Evolutionary conservation across 1,139 yeast species (phyloP).

Genomic region (Magnusiomyces suaveolens): DNA sequence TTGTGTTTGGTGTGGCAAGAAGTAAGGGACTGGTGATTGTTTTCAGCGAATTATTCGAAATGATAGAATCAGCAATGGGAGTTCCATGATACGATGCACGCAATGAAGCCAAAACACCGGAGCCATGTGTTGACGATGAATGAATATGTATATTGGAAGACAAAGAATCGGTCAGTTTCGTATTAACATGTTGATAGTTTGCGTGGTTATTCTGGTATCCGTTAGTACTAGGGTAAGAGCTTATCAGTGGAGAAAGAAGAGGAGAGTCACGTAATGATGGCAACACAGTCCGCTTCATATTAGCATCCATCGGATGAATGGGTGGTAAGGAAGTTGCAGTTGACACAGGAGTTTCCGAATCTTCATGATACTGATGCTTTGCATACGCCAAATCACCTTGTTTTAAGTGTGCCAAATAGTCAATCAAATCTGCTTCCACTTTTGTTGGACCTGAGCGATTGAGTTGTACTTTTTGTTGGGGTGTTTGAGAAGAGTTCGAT

Average conservation of each 20-base stretch:
- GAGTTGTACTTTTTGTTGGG: neutral
- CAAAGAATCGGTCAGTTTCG: neutral
- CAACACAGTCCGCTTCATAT: neutral
- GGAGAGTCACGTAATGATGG: slow-evolving; percentile 2
- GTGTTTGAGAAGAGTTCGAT: neutral
- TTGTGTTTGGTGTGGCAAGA: slow-evolving; percentile 6
- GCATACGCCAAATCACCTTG: neutral
- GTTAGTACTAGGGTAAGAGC: neutral
- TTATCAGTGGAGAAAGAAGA: neutral
- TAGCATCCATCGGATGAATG: neutral
- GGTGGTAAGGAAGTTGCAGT: neutral
- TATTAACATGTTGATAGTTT: neutral
- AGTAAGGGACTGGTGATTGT: slow-evolving; percentile 17
- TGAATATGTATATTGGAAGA: neutral
- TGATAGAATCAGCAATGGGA: slow-evolving; percentile 6
- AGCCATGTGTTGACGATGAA: neutral
- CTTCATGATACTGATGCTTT: neutral
- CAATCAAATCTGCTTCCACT: neutral
- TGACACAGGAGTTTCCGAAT: neutral
- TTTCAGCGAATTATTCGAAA: slow-evolving; percentile 5
- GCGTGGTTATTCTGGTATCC: neutral
- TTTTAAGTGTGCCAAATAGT: neutral
- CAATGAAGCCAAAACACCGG: neutral
- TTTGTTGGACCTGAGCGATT: neutral
- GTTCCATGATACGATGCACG: slow-evolving; percentile 6